phyloP scores from a whole-genome alignment of 2,329 filamentous ascomycete species.

The Aureobasidium sp. region DNA sequence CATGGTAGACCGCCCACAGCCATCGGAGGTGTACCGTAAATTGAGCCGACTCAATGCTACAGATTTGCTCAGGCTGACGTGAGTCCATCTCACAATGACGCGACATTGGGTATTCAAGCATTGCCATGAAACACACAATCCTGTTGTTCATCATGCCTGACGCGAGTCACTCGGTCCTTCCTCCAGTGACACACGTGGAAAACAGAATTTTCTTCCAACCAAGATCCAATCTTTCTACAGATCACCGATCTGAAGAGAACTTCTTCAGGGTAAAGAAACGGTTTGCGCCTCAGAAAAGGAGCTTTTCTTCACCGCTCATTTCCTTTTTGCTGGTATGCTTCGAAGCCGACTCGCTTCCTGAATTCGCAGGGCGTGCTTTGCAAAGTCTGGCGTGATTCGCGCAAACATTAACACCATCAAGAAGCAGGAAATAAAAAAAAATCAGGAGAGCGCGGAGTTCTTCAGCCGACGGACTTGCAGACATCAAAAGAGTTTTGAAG shows the following conservation, averaged over 20 bases:
- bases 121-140: neutral
- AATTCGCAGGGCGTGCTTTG: conserved; percentile 6
- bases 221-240: conserved; percentile 4
- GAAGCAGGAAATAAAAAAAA: neutral
- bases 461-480: neutral
- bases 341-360: neutral
- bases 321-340: neutral
- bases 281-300: neutral
- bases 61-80: neutral
- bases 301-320: conserved; percentile 14
- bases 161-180: neutral
- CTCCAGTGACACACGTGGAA: no score
- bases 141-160: neutral
- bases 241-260: conserved; percentile 13
- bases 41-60: neutral
- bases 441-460: conserved; percentile 6
- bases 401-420: neutral
- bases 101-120: neutral
- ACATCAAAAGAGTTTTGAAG: neutral
- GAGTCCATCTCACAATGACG: neutral
- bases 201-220: conserved; percentile 10
- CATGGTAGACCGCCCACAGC: neutral
- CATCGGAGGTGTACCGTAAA: neutral
- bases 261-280: conserved; percentile 9
- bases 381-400: conserved; percentile 2